Evolutionary conservation across 768 basidiomycete genomes (phyloP).

Genomic region (Serendipita indica): DNA sequence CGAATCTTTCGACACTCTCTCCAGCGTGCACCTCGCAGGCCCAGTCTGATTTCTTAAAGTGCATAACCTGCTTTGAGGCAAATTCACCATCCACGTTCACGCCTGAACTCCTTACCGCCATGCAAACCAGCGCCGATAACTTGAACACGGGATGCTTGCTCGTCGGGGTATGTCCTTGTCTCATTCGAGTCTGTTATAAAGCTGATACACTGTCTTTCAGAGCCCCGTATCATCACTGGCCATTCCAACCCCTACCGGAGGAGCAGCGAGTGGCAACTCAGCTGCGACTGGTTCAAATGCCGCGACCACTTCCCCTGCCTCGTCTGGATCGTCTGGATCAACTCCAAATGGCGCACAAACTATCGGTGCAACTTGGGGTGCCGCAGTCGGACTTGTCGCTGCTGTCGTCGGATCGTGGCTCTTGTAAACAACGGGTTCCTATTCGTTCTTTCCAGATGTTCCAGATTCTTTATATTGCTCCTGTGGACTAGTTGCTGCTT

Average conservation of each 20-base stretch:
- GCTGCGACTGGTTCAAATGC: background rate
- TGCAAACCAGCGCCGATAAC: background rate
- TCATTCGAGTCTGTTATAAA: background rate
- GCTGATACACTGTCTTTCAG: background rate
- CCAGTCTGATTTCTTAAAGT: background rate
- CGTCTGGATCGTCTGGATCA: background rate
- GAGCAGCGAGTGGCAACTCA: background rate
- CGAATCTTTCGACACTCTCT: background rate
- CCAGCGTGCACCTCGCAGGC: background rate
- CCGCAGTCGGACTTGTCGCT: background rate
- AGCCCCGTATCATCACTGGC: background rate
- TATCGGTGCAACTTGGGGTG: background rate
- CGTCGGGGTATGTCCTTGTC: slow-evolving; percentile 1
- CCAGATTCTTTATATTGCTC: no score
- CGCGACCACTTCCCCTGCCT: background rate
- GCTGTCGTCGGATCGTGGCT: background rate
- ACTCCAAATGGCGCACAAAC: background rate
- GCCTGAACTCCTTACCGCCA: background rate
- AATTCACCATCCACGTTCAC: background rate
- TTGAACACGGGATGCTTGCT: background rate
- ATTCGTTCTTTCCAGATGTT: background rate
- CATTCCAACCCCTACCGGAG: background rate
- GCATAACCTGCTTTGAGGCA: background rate
- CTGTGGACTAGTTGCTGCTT: no score
- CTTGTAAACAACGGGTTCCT: background rate